Evolutionary conservation across 2,329 filamentous ascomycete species (phyloP).

Genomic region (Stemphylium lycopersici): DNA sequence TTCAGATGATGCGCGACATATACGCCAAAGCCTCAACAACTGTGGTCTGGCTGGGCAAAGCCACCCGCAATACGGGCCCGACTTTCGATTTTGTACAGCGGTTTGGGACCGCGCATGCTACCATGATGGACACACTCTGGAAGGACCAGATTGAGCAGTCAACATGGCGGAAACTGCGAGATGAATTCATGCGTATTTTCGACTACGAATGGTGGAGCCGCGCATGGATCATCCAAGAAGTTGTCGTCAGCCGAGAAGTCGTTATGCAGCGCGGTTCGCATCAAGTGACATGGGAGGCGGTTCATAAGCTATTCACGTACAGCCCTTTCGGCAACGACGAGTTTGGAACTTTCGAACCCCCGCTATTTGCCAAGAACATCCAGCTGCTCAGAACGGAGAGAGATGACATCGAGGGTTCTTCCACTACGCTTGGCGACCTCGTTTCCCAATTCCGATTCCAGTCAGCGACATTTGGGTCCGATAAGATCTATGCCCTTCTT

Average conservation of each 20-base stretch:
- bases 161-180: background rate
- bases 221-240: slow-evolving; percentile 14
- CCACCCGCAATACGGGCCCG: background rate
- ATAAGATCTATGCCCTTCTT: slow-evolving; percentile 15
- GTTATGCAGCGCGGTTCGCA: slow-evolving; percentile 10
- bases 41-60: slow-evolving; percentile 16
- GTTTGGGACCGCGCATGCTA: background rate
- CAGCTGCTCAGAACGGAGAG: background rate
- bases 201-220: slow-evolving; percentile 15
- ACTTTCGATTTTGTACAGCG: background rate
- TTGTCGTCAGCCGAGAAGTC: slow-evolving; percentile 1
- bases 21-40: slow-evolving; percentile 4
- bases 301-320: slow-evolving; percentile 1
- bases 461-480: slow-evolving; percentile 9
- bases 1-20: slow-evolving; percentile 19
- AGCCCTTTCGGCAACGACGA: background rate
- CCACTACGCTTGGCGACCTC: background rate
- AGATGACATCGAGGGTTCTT: background rate
- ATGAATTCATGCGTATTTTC: slow-evolving; percentile 1
- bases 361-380: background rate
- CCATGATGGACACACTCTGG: background rate
- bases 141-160: background rate
- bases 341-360: background rate
- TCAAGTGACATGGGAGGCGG: background rate
- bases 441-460: slow-evolving; percentile 6